These are phyloP conservation scores for Cytospora piceae DNA, from an alignment of 2,329 filamentous ascomycete species.

Conservation along the genomic window DNA sequence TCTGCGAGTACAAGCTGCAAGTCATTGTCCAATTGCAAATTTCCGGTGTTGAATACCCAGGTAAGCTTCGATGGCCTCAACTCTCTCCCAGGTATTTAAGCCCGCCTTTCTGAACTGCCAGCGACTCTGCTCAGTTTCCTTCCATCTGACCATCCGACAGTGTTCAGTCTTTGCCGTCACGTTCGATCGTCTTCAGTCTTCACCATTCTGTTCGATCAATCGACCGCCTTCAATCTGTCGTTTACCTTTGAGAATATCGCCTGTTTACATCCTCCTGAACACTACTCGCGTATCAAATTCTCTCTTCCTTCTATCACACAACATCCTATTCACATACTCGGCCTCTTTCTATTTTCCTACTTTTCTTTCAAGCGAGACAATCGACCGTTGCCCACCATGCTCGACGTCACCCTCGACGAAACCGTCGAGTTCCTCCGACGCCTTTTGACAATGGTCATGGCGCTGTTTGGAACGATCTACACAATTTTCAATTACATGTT, in stretches of 20 bases:
- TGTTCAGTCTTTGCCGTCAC: background rate
- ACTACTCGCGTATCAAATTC: no score
- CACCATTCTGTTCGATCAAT: background rate
- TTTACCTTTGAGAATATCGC: background rate
- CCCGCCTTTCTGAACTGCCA: background rate
- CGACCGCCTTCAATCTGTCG: background rate
- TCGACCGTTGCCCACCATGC: background rate
- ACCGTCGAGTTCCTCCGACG: slow-evolving; percentile 2
- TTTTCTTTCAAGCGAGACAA: background rate
- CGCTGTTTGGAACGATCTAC: background rate
- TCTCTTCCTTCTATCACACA: no score
- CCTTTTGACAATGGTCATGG: background rate
- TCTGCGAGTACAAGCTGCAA: background rate
- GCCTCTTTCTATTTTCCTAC: background rate
- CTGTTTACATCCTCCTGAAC: background rate
- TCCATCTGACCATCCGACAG: background rate
- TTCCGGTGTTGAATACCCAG: background rate
- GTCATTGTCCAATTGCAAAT: background rate
- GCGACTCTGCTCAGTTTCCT: background rate
- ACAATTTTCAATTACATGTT: slow-evolving; percentile 1
- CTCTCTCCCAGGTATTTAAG: background rate
- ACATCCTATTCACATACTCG: background rate
- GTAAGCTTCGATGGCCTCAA: background rate
- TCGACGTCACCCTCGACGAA: background rate
- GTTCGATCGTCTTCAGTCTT: background rate